These are phyloP conservation scores for Diplosphaera chodatii DNA, from an alignment of 139 green algal genomes.

Conservation along the genomic window DNA sequence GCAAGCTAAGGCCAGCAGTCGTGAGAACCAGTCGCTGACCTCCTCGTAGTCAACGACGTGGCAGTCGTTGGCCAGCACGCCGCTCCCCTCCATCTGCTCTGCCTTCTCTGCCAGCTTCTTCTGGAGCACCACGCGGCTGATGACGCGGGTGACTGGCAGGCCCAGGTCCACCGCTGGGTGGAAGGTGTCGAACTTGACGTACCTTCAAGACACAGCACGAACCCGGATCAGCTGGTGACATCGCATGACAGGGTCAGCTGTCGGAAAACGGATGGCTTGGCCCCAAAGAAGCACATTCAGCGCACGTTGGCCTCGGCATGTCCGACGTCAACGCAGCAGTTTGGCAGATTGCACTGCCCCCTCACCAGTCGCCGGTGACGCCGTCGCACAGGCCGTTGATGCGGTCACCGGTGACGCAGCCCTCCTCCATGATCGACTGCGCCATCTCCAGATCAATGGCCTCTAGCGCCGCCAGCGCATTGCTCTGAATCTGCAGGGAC, in stretches of 20 bases:
- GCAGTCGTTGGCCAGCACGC: constrained; percentile 57
- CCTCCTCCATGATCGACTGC: constrained; percentile 54
- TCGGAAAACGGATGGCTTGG: no score
- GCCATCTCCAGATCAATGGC: constrained; percentile 69
- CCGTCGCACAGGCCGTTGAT: constrained; percentile 89
- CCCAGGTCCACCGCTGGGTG: constrained; percentile 81
- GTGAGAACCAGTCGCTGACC: background rate
- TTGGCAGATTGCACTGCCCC: no score
- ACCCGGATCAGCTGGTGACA: no score
- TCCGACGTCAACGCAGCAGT: no score
- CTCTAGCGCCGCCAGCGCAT: constrained; percentile 81
- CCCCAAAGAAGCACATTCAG: no score
- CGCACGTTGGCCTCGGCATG: no score
- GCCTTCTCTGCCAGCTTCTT: constrained; percentile 54
- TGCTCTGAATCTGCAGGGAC: constrained; percentile 76
- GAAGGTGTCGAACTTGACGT: constrained; percentile 97
- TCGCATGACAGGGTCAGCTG: no score
- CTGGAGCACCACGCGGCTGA: constrained; percentile 73
- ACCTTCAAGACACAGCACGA: no score
- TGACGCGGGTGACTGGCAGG: constrained; percentile 90
- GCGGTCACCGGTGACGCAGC: constrained; percentile 83
- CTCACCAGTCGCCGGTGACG: constrained; percentile 85
- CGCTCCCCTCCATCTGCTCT: constrained; percentile 22
- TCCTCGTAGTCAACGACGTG: constrained; percentile 59
- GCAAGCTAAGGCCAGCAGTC: background rate